These are phyloP conservation scores for Starmerella roubikii DNA, from an alignment of 805 yeast genomes.

Conservation along the genomic window DNA sequence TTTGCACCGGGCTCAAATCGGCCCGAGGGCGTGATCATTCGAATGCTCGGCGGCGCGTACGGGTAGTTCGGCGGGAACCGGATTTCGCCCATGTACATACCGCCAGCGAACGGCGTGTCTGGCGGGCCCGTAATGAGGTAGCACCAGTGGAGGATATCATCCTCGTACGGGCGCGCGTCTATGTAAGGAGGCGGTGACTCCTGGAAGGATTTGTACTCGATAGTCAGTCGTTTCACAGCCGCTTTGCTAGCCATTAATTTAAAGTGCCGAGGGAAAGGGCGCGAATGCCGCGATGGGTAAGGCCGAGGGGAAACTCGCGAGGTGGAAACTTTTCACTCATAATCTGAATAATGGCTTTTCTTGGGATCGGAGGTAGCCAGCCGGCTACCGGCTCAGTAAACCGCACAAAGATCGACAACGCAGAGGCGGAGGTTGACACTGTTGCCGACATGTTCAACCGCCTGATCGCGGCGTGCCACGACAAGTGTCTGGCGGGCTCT, in stretches of 20 bases:
- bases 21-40: conserved; percentile 84
- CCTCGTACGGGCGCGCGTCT: conserved; percentile 73
- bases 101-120: conserved; percentile 63
- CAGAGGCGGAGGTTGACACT: conserved; percentile 94
- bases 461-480: conserved; percentile 76
- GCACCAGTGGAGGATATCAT: conserved; percentile 86
- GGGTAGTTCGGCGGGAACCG: conserved; percentile 85
- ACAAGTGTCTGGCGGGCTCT: conserved; percentile 49
- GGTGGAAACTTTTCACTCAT: too few relatives aligned
- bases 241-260: conserved; percentile 20
- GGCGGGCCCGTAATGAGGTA: conserved; percentile 87
- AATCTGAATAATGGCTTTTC: conserved; percentile 29
- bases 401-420: conserved; percentile 41
- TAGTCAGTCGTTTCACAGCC: conserved; percentile 20
- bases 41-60: conserved; percentile 79
- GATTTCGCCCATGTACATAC: conserved; percentile 33
- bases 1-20: conserved; percentile 66
- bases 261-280: too few relatives aligned
- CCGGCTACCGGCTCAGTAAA: conserved; percentile 18
- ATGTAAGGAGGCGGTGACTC: conserved; percentile 78
- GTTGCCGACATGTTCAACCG: conserved; percentile 95
- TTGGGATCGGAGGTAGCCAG: conserved; percentile 40
- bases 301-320: too few relatives aligned
- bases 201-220: conserved; percentile 37
- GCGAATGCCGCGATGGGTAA: too few relatives aligned